Percentiles rank a stretch among this genome's conserved stretches.
Conservation (phyloP, 1,284 basidiomycete species). For the Phellopilus nigrolimitatus region DNA sequence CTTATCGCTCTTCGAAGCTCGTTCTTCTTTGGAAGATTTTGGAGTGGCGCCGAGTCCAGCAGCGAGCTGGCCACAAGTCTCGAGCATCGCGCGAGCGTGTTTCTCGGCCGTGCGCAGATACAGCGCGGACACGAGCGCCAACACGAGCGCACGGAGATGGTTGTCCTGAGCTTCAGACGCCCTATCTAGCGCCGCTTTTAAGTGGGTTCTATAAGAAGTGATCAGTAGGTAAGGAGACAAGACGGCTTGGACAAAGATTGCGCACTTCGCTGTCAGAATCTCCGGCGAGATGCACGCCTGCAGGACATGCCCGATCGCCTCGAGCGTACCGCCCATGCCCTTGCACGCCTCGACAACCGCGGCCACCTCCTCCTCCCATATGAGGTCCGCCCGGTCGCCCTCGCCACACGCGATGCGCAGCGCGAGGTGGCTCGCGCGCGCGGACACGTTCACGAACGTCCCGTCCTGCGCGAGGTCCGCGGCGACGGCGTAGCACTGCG, state of each 20-base stretch:
- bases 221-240: neutral
- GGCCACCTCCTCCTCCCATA: constrained; percentile 28
- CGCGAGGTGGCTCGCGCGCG: constrained; percentile 55
- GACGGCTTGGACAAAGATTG: constrained; percentile 15
- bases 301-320: constrained; percentile 50
- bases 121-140: constrained; percentile 62
- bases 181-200: constrained; percentile 54
- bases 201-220: constrained; percentile 49
- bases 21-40: constrained; percentile 22
- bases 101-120: constrained; percentile 64
- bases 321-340: constrained; percentile 51
- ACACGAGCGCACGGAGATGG: constrained; percentile 60
- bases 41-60: constrained; percentile 61
- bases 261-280: constrained; percentile 57
- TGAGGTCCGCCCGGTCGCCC: constrained; percentile 22
- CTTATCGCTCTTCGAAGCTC: neutral
- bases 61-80: constrained; percentile 60
- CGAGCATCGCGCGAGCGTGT: constrained; percentile 61
- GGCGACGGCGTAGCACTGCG: constrained; percentile 58
- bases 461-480: constrained; percentile 39
- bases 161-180: constrained; percentile 60
- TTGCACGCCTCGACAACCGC: constrained; percentile 41
- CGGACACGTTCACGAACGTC: constrained; percentile 51
- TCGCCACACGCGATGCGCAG: constrained; percentile 46
- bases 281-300: constrained; percentile 50